These are phyloP conservation scores for Fraxinus pennsylvanica DNA, from an alignment of 257 asterid genomes.

Conservation along the genomic window DNA sequence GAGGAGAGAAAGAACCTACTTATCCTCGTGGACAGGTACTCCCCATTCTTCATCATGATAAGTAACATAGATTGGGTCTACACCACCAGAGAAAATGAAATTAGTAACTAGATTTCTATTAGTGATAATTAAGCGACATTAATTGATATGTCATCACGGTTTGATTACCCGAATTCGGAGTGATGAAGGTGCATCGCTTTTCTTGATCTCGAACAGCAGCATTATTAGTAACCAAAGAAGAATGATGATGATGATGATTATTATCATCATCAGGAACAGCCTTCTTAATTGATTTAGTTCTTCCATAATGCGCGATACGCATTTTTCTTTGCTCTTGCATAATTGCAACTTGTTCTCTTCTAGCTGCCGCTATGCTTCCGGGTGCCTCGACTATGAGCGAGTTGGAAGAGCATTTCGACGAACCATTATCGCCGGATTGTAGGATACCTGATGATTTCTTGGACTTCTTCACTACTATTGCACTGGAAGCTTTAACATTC, in stretches of 20 bases:
- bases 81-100: not conserved
- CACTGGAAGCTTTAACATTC: not conserved
- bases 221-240: slow-evolving; percentile 16
- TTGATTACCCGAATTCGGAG: slow-evolving; percentile 66
- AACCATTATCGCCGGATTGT: slow-evolving; percentile 8
- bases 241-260: not conserved
- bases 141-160: too few species aligned
- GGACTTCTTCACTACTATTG: slow-evolving; percentile 36
- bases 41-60: slow-evolving; percentile 94
- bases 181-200: slow-evolving; percentile 73
- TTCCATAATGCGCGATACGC: slow-evolving; percentile 79
- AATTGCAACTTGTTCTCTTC: slow-evolving; percentile 68
- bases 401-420: slow-evolving; percentile 37
- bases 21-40: slow-evolving; percentile 74
- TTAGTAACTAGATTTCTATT: not conserved
- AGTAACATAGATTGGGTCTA: slow-evolving; percentile 70
- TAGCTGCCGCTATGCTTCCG: slow-evolving; percentile 79
- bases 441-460: slow-evolving; percentile 24
- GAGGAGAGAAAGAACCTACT: slow-evolving; percentile 38
- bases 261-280: slow-evolving; percentile 22
- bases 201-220: slow-evolving; percentile 26
- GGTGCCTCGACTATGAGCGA: slow-evolving; percentile 51
- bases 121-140: not conserved
- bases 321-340: slow-evolving; percentile 69
- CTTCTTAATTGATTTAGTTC: slow-evolving; percentile 49